Base-by-base conservation (phyloP, 805 yeast genomes). In the Blastobotrys robertii region DNA sequence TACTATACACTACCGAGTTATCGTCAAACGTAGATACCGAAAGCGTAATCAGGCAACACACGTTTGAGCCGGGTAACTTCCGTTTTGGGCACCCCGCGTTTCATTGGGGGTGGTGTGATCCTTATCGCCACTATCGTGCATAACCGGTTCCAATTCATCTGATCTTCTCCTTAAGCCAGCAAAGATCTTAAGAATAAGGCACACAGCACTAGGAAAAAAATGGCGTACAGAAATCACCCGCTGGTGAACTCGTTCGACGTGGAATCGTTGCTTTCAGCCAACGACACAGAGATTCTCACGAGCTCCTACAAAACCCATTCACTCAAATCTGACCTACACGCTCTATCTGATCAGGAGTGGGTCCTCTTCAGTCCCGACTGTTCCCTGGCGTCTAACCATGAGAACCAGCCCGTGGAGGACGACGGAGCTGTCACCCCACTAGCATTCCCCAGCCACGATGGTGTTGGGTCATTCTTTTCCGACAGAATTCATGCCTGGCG, bases 401-500 rank as follows among this genome's bases (percentile, higher is more conserved):
- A 36, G 10, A 40, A 38, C 12, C 49, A 31, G 15, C 39, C 35
- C 25, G 42, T 36, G 9, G 32, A 35, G 14, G 45, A 34, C 29
- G 45, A 47, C 8, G 49, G 51, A 14, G 37, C 52, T 13, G 48
- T 48, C 16, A 50, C 54, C 2, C 56, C 58, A 29, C 48, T 60
- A 25, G 59, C 57, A 39, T 52, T 63, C 28, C 67, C 67, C 6
- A 41, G 50, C 19, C 67, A 63, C 51, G 54, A 59, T 39, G 66
- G 66, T 40, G 48, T 48, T 32, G 66, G 66, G 29, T 47, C 60
- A 41, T 60, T 62, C 44, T 30, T 45, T 25, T 19, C 43, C 2
- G 52, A 48, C 3, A 57, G 70, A 12, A 56, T 66, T 34, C 63
- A 65, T 48, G 63, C 63, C 13, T 66, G 70, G 70, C 47, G 70